Evolutionary conservation across 1,284 basidiomycete genomes (phyloP), one percentile per base, ranked within the genome.

Genomic region (Puccinia polysora): DNA sequence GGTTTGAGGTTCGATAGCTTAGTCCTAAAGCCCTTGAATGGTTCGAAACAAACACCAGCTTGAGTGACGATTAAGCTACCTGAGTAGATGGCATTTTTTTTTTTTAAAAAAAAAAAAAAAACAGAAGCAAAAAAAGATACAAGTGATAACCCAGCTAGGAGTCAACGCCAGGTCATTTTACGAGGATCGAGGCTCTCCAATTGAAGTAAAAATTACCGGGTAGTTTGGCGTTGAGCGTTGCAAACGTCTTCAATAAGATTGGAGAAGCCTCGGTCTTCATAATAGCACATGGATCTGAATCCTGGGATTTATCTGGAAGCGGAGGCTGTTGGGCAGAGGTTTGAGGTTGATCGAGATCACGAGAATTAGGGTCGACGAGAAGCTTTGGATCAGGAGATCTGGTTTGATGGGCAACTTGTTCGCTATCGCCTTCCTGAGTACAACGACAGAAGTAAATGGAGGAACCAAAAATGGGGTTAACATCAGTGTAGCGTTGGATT

Each of bases 1-100:
- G 65, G 40, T 49, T 68, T 58, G 23, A 68, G 32, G 4, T 45
- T 47, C 25, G 67, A 14, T 7, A 28, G 36, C 43, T 60, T 60
- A 5, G 28, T 69, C 30, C 67, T 34, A 34, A 69, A 69, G 2
- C 67, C 67, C 60, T 40, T 69, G 30, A 69, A 25, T n/a, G 68
- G 68, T 36, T 71, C 59, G 45, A 71, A 71, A 49, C 59, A 45
- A 40, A 71, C 63, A 14, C 30, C 43, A 40, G 62, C 59, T 30
- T 15, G 40, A 32, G 53, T 38, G 7, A 63, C 50, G 14, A 18
- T 25, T 32, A 71, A 49, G 43, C 36, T 52, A 20, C 68, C 68
- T 71, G n/a, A n/a, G n/a, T n/a, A n/a, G n/a, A n/a, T n/a, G n/a
- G n/a, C n/a, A n/a, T n/a, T n/a, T n/a, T 20, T 65, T 15, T 38